Evolutionary conservation across 2,329 filamentous ascomycete genomes (phyloP).

Genomic region (Bipolaris sorokiniana): DNA sequence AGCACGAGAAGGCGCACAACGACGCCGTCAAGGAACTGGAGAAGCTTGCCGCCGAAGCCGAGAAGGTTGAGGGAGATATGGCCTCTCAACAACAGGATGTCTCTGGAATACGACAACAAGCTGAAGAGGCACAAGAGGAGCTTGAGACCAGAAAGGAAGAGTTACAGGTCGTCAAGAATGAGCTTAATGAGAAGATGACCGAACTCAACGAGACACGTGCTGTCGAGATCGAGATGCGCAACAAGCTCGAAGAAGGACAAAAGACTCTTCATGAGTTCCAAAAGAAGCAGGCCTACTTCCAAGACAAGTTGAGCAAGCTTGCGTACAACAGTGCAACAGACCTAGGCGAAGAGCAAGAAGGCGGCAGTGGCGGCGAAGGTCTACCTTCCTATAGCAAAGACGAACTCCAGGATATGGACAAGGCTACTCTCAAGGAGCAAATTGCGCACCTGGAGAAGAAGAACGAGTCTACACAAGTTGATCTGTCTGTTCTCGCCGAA

Average conservation of each 20-base stretch:
- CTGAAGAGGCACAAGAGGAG: conserved; percentile 80
- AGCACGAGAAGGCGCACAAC: conserved; percentile 81
- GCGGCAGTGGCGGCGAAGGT: conserved; percentile 39
- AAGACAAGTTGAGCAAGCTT: conserved; percentile 87
- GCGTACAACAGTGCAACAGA: conserved; percentile 74
- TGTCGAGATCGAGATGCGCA: conserved; percentile 95
- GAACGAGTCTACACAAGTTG: conserved; percentile 84
- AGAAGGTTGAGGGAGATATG: conserved; percentile 79
- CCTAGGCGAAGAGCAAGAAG: conserved; percentile 63
- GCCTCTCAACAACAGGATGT: conserved; percentile 77
- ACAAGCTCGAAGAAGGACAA: conserved; percentile 95
- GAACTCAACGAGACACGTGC: conserved; percentile 90
- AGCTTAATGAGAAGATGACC: conserved; percentile 82
- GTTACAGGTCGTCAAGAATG: conserved; percentile 77
- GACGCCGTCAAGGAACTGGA: conserved; percentile 83
- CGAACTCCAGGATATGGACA: conserved; percentile 68
- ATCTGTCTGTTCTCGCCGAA: conserved; percentile 83
- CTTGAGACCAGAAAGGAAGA: conserved; percentile 81
- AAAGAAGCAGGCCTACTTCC: conserved; percentile 82
- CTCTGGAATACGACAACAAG: conserved; percentile 72
- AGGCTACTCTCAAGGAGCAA: conserved; percentile 65
- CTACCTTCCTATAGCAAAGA: conserved; percentile 81
- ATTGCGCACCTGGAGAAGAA: conserved; percentile 73
- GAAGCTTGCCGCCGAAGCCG: conserved; percentile 72
- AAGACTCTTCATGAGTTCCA: conserved; percentile 87